These are phyloP conservation scores for Beauveria bassiana DNA, from an alignment of 2,329 filamentous ascomycete genomes.

Conservation along the genomic window DNA sequence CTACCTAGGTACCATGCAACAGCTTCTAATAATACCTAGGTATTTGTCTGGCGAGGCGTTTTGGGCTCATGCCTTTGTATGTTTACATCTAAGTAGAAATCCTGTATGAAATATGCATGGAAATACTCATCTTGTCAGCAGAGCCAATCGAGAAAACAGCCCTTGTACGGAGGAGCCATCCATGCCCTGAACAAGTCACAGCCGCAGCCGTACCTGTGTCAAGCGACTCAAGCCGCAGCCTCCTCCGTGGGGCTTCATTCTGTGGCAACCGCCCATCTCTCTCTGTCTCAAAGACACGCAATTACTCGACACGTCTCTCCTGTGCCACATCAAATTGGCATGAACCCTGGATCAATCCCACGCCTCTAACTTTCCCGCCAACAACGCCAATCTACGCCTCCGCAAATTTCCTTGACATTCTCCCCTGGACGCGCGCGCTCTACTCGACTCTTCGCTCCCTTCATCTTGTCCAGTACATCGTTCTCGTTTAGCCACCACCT, in stretches of 20 bases:
- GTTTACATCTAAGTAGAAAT: no score
- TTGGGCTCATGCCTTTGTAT: no score
- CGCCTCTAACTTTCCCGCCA: background rate
- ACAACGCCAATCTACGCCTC: background rate
- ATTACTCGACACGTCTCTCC: slow-evolving; percentile 1
- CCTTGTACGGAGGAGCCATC: no score
- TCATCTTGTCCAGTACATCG: background rate
- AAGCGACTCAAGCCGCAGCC: background rate
- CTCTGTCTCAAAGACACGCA: slow-evolving; percentile 8
- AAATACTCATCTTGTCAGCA: no score
- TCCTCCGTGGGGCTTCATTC: slow-evolving; percentile 4
- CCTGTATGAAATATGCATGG: no score
- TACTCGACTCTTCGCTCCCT: background rate
- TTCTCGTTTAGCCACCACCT: background rate
- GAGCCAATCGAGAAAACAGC: no score
- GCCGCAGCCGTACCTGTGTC: background rate
- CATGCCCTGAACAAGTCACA: background rate
- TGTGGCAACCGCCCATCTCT: slow-evolving; percentile 4
- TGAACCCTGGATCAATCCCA: background rate
- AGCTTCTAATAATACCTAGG: no score
- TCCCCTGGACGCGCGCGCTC: background rate
- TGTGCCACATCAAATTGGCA: slow-evolving; percentile 8
- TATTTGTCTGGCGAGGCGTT: no score
- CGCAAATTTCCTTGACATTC: background rate
- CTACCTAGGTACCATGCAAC: no score